Conservation (phyloP, 2,329 filamentous ascomycete species). For the Penicillium glabrum region DNA sequence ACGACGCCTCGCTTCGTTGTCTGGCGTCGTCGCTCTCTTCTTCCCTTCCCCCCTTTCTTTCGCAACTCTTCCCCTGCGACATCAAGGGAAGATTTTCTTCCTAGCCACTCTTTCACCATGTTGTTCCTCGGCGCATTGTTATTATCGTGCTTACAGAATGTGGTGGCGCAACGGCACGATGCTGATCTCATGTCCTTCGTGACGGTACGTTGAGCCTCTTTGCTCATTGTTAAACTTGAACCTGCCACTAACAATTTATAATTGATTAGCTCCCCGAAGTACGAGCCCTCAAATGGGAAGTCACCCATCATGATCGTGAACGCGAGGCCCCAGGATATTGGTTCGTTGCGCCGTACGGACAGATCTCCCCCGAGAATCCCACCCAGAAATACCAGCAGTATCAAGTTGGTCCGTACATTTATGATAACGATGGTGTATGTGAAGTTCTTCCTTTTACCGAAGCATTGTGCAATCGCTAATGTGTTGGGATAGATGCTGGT, state of each 20-base stretch:
- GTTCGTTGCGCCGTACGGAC: conserved; percentile 49
- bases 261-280: conserved; percentile 27
- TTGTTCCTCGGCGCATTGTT: conserved; percentile 24
- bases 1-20: conserved; percentile 9
- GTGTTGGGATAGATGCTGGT: conserved; percentile 39
- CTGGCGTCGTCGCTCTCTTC: conserved; percentile 2
- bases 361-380: conserved; percentile 22
- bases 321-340: conserved; percentile 45
- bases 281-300: conserved; percentile 30
- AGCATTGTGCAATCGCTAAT: not conserved
- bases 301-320: conserved; percentile 23
- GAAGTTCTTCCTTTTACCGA: not conserved
- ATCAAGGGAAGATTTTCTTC: conserved; percentile 22
- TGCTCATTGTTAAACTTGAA: not conserved
- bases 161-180: conserved; percentile 26
- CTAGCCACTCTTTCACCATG: conserved; percentile 32
- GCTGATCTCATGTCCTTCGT: conserved; percentile 36
- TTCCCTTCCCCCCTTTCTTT: conserved; percentile 9
- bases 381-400: conserved; percentile 37
- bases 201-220: conserved; percentile 24
- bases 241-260: not conserved
- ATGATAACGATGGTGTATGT: conserved; percentile 47
- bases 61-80: conserved; percentile 1
- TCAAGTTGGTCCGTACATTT: conserved; percentile 51
- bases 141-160: conserved; percentile 23